Conservation (phyloP, 2,329 filamentous ascomycete genomes). For the Trichoderma sp. region DNA sequence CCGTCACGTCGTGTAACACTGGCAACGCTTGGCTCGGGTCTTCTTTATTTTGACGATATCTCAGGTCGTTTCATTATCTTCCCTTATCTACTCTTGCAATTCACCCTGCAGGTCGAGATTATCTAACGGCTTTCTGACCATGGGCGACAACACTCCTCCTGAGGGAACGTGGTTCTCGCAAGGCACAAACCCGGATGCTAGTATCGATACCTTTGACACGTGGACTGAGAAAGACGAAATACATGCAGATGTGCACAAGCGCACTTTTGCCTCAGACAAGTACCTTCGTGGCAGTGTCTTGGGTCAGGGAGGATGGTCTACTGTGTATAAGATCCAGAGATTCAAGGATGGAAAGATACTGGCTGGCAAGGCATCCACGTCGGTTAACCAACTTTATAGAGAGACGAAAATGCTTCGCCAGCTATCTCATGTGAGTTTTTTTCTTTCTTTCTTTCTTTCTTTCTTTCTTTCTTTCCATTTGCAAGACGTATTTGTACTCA, state of each 20-base stretch:
- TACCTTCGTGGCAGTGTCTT: slow-evolving; percentile 36
- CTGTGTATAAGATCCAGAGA: slow-evolving; percentile 39
- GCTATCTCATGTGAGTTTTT: slow-evolving; percentile 36
- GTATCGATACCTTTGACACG: background rate
- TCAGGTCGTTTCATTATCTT: background rate
- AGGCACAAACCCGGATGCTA: background rate
- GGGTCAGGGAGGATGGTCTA: slow-evolving; percentile 38
- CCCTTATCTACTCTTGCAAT: background rate
- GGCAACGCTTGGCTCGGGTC: background rate
- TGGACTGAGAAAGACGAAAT: slow-evolving; percentile 35
- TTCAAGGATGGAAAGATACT: slow-evolving; percentile 35
- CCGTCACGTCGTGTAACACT: background rate
- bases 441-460: background rate
- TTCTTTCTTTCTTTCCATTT: background rate
- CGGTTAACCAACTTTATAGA: slow-evolving; percentile 32
- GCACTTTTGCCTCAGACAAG: slow-evolving; percentile 28
- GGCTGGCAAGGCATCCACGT: slow-evolving; percentile 38
- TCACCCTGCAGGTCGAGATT: too few relatives aligned
- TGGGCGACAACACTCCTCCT: background rate
- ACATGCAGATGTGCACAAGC: slow-evolving; percentile 27
- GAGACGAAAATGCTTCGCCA: slow-evolving; percentile 35
- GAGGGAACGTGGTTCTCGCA: background rate
- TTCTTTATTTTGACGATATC: background rate
- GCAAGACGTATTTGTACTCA: too few relatives aligned
- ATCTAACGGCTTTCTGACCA: background rate